These are phyloP conservation scores for Herpetospermum pedunculosum DNA, from an alignment of 306 rosid genomes.

Conservation along the genomic window DNA sequence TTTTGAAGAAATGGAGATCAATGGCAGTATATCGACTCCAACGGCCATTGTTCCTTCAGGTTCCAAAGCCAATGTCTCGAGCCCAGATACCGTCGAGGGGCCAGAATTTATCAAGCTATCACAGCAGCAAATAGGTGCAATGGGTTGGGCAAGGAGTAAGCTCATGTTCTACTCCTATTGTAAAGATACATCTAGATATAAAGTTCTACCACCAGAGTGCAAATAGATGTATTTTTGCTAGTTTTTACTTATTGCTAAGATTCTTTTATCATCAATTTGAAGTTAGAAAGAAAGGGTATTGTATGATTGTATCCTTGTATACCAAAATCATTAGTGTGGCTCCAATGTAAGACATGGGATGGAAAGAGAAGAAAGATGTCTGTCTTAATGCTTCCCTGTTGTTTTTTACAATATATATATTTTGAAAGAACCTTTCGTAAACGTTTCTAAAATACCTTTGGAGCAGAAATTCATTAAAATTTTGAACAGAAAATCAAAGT, in stretches of 20 bases:
- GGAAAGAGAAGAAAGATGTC: not conserved
- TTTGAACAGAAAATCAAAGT: too few species aligned
- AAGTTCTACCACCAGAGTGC: conserved; percentile 85
- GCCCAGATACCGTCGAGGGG: conserved; percentile 62
- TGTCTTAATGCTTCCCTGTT: not conserved
- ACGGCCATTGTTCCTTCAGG: conserved; percentile 28
- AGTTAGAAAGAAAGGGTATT: not conserved
- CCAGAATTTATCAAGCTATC: conserved; percentile 56
- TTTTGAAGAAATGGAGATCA: conserved; percentile 40
- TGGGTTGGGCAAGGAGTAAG: conserved; percentile 95
- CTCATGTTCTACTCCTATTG: conserved; percentile 95
- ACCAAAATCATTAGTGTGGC: not conserved
- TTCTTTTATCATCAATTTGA: not conserved
- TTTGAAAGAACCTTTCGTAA: too few species aligned
- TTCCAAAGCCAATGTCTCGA: conserved; percentile 32
- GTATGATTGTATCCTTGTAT: not conserved
- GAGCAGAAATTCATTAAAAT: too few species aligned
- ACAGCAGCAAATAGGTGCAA: conserved; percentile 46
- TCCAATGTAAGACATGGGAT: not conserved
- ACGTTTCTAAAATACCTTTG: too few species aligned
- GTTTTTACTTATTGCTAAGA: not conserved
- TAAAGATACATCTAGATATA: conserved; percentile 53
- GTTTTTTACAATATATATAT: too few species aligned
- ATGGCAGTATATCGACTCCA: conserved; percentile 47
- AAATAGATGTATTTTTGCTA: conserved; percentile 10